Evolutionary conservation across 371 early-diverging fungal genomes (phyloP).

Genomic region (Pancytospora philotis): DNA sequence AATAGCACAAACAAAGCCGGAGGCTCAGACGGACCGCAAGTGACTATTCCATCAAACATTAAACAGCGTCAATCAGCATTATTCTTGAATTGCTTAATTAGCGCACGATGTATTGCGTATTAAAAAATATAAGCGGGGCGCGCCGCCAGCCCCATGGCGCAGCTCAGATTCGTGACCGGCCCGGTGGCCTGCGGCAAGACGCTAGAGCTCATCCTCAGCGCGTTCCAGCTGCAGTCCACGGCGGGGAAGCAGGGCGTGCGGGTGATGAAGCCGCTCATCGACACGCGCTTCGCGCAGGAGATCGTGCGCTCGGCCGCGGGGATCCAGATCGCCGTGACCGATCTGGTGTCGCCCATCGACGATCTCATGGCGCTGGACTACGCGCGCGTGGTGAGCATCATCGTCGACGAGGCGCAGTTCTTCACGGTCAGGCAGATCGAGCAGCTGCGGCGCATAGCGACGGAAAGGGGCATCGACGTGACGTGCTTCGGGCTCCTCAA

Average conservation of each 20-base stretch:
- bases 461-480: constrained; percentile 10
- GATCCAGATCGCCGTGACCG: constrained; percentile 15
- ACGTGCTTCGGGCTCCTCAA: constrained; percentile 45
- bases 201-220: constrained; percentile 25
- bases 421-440: constrained; percentile 35
- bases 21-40: no score
- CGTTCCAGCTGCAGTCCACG: constrained; percentile 13
- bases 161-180: constrained; percentile 22
- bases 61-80: no score
- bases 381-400: constrained; percentile 7
- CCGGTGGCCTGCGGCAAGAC: constrained; percentile 39
- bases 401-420: constrained; percentile 46
- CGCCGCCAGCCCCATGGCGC: no score
- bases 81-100: no score
- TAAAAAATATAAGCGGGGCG: no score
- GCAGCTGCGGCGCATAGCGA: constrained; percentile 23
- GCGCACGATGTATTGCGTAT: no score
- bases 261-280: constrained; percentile 30
- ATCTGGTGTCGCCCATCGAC: background rate
- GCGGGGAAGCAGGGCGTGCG: constrained; percentile 6
- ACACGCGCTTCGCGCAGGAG: constrained; percentile 16
- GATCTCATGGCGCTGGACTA: constrained; percentile 2
- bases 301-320: constrained; percentile 33
- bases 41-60: no score
- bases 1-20: no score